Conservation (phyloP, 495 filamentous ascomycete species). For the Hypoxylon intermedium region DNA sequence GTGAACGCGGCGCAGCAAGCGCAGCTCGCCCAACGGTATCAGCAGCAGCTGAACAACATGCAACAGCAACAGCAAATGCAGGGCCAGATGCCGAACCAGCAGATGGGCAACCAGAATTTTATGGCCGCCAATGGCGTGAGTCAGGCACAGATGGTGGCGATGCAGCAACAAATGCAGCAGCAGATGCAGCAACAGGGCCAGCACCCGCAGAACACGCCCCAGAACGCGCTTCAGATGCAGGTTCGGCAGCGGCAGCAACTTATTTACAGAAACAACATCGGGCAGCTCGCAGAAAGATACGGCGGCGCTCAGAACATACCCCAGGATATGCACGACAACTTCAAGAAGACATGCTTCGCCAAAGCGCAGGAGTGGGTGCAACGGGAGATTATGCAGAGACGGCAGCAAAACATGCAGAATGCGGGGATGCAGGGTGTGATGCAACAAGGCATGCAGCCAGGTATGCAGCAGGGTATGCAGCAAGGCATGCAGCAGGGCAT, state of each 20-base stretch:
- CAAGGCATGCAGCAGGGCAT: slow-evolving; percentile 41
- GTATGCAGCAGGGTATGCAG: slow-evolving; percentile 47
- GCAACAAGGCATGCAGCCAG: slow-evolving; percentile 1
- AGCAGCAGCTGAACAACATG: slow-evolving; percentile 40
- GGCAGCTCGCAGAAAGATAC: slow-evolving; percentile 50
- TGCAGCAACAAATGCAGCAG: slow-evolving; percentile 50
- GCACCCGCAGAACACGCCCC: slow-evolving; percentile 22
- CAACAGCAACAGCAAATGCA: slow-evolving; percentile 48
- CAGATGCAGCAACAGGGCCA: slow-evolving; percentile 33
- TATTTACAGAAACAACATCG: slow-evolving; percentile 57
- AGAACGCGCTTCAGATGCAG: slow-evolving; percentile 35
- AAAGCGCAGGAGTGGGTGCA: slow-evolving; percentile 38
- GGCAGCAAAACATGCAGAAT: slow-evolving; percentile 39
- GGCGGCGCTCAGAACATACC: slow-evolving; percentile 45
- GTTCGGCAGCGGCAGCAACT: slow-evolving; percentile 45
- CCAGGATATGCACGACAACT: slow-evolving; percentile 43
- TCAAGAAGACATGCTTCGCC: slow-evolving; percentile 34
- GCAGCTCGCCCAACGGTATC: slow-evolving; percentile 47
- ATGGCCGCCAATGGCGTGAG: slow-evolving; percentile 45
- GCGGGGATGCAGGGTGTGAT: slow-evolving; percentile 31
- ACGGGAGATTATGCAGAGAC: slow-evolving; percentile 50
- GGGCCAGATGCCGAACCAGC: slow-evolving; percentile 45
- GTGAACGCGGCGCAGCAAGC: slow-evolving; percentile 50
- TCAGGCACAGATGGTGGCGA: slow-evolving; percentile 47
- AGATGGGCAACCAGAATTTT: slow-evolving; percentile 43